phyloP scores from a whole-genome alignment of 148 eudicot genomes.

The Rhododendron mucronatum region DNA sequence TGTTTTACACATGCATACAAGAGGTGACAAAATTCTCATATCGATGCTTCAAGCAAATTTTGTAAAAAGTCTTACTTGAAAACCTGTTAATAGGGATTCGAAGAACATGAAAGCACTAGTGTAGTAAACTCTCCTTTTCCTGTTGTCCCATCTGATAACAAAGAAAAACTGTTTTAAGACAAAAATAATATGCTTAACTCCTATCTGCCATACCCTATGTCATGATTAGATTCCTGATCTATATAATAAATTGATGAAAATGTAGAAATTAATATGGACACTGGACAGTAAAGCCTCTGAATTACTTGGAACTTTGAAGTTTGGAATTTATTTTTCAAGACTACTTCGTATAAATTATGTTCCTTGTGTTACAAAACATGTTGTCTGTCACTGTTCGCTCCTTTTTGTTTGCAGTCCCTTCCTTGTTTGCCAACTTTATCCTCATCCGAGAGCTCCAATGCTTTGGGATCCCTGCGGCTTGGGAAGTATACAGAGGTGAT shows the following conservation, averaged over 20 bases:
- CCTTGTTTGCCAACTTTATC: constrained; percentile 76
- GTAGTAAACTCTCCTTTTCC: neutral
- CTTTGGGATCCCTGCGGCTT: constrained; percentile 51
- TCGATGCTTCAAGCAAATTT: neutral
- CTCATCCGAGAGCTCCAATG: constrained; percentile 37
- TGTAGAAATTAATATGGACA: neutral
- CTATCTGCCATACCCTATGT: neutral
- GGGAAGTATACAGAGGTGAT: constrained; percentile 92
- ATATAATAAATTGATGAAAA: neutral
- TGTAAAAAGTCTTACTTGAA: neutral
- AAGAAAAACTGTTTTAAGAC: neutral
- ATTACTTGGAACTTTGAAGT: neutral
- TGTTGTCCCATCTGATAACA: neutral
- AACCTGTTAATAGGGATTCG: neutral
- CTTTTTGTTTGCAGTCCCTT: constrained; percentile 46
- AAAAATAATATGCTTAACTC: neutral
- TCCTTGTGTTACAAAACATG: neutral
- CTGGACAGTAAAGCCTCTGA: neutral
- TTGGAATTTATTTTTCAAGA: neutral
- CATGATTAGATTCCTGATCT: neutral
- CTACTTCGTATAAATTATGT: neutral
- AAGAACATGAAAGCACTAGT: neutral
- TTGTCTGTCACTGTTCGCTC: neutral
- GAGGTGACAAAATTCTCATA: neutral
- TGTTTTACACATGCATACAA: neutral